Evolutionary conservation across 352 stramenopile genomes (phyloP), one percentile per base, ranked within the genome.

Genomic region (Pythium monospermum): DNA sequence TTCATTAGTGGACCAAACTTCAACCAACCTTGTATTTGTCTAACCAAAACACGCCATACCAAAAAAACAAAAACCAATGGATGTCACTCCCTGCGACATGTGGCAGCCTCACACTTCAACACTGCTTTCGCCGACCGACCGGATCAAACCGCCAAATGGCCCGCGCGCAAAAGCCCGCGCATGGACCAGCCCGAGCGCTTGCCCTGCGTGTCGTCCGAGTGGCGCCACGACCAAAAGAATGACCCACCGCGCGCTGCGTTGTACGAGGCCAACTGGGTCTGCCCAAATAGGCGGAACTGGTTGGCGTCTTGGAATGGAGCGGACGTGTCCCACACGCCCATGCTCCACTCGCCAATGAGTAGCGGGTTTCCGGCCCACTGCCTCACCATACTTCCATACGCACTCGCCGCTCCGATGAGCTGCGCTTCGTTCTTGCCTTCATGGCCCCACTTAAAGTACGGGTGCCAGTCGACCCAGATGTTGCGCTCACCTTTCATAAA

Each of bases 391-490:
- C 33, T 50, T 30, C 46, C 64, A 32, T 62, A 62, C 1, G 10
- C 39, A 13, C 19, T n/a, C 23, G 54, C 54, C 6, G 41, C 54
- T 19, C 18, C 54, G n/a, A 57, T 56, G 52, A 68, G 33, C 52
- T 71, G 53, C 28, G 25, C 41, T 16, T 57, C 53, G 37, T 57
- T 59, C 28, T 53, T 36, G 33, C 49, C 28, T 35, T 73, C 68
- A 28, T 61, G 62, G n/a, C 68, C 68, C 56, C 61, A 73, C 30
- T 60, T 67, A 28, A 69, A 65, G 42, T 73, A 76, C 43, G 68
- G 63, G 48, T 76, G 68, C 68, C 68, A 76, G 27, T 71, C 68
- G 43, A 57, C 27, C 68, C 64, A 73, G 18, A 73, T 56, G 53
- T 73, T 57, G 15, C 15, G 39, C 30, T 41, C 51, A 25, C 38